Percentiles rank a stretch among this genome's conserved stretches.
phyloP scores from a whole-genome alignment of 2,329 filamentous ascomycete genomes.

The Ascochyta fabae region DNA sequence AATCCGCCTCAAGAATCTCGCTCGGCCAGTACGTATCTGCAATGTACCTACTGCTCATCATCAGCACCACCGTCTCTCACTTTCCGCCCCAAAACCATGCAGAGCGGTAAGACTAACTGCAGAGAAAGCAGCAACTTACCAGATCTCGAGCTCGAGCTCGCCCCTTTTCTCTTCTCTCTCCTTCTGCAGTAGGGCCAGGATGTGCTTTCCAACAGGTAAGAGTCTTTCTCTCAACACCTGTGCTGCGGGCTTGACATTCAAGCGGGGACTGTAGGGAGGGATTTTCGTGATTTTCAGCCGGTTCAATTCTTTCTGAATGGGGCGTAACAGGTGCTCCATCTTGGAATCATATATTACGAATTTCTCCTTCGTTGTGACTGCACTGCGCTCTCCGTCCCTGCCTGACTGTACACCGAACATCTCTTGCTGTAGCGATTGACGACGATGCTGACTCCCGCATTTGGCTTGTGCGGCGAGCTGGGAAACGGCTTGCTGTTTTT shows the following conservation, averaged over 20 bases:
- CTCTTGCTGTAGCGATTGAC: no score
- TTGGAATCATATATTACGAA: neutral
- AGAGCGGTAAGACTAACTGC: no score
- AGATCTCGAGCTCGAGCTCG: slow-evolving; percentile 21
- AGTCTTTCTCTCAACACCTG: slow-evolving; percentile 26
- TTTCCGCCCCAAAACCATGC: neutral
- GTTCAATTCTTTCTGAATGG: slow-evolving; percentile 12
- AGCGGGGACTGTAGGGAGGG: slow-evolving; percentile 7
- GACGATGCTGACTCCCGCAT: no score
- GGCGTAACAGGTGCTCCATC: slow-evolving; percentile 12
- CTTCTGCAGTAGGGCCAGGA: slow-evolving; percentile 4
- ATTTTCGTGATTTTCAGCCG: slow-evolving; percentile 19
- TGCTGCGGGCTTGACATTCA: slow-evolving; percentile 16
- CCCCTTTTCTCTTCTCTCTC: slow-evolving; percentile 5
- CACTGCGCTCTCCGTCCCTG: neutral
- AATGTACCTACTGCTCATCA: slow-evolving; percentile 12
- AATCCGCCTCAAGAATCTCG: neutral
- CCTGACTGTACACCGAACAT: neutral
- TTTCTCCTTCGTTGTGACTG: neutral
- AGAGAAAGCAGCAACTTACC: slow-evolving; percentile 7
- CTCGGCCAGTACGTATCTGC: slow-evolving; percentile 28
- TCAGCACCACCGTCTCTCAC: neutral
- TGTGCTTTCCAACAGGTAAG: slow-evolving; percentile 22
- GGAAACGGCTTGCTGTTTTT: neutral
- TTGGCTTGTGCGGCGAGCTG: no score